These are phyloP conservation scores for Lycium ferocissimum DNA, from an alignment of 257 asterid genomes.

Conservation along the genomic window DNA sequence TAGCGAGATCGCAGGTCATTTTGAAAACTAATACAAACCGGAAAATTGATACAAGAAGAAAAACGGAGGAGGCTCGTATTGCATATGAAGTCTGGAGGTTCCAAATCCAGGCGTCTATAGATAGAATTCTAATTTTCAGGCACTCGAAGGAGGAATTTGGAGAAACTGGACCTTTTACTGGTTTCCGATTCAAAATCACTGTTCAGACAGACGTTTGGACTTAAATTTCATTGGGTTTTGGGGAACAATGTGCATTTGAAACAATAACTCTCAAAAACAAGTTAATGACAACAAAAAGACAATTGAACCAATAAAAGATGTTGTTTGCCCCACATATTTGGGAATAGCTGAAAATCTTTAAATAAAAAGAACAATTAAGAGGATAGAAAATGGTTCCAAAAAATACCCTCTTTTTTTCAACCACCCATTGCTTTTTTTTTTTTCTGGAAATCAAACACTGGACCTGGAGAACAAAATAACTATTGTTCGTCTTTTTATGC, in stretches of 20 bases:
- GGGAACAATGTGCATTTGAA: background rate
- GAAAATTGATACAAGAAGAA: background rate
- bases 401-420: background rate
- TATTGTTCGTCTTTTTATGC: background rate
- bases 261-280: background rate
- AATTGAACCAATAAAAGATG: background rate
- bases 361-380: background rate
- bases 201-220: background rate
- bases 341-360: background rate
- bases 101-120: background rate
- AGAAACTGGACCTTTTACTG: background rate
- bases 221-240: background rate
- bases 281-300: background rate
- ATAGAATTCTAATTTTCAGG: background rate
- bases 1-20: background rate
- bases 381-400: background rate
- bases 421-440: too few relatives aligned
- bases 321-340: background rate
- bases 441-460: background rate
- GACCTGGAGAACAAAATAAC: constrained; percentile 3
- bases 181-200: background rate
- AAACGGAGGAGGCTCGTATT: background rate
- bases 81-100: background rate
- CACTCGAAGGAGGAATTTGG: background rate
- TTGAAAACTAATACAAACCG: background rate